A percentile compares a stretch with the other conserved stretches of the same genome.
Conservation (phyloP, 305 asterid species). For the Fraxinus velutina region DNA sequence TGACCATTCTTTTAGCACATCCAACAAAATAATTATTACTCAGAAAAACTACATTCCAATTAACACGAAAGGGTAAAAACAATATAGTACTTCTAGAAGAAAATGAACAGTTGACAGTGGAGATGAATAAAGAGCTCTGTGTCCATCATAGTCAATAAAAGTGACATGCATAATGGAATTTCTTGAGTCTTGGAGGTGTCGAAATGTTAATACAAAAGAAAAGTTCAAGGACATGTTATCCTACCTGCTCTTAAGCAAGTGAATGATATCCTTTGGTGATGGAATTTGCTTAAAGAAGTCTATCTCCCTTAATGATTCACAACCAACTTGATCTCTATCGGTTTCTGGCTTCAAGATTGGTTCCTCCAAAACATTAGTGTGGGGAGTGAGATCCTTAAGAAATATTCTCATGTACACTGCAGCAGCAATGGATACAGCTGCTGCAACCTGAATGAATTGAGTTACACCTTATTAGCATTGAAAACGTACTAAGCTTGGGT, state of each 20-base stretch:
- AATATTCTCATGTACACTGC: conserved; percentile 43
- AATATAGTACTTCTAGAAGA: background rate
- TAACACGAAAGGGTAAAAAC: background rate
- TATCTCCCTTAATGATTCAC: conserved; percentile 25
- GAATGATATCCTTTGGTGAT: conserved; percentile 38
- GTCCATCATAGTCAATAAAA: background rate
- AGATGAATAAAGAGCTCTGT: background rate
- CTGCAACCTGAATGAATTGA: conserved; percentile 43
- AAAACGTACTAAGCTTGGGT: background rate
- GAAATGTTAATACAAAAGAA: background rate
- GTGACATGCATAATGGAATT: background rate
- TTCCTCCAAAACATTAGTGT: conserved; percentile 33
- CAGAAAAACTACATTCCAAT: background rate
- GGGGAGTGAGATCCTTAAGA: conserved; percentile 34
- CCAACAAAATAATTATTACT: background rate
- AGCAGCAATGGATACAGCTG: conserved; percentile 38
- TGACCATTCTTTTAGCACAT: background rate
- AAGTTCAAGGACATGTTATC: conserved; percentile 3
- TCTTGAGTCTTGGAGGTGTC: background rate
- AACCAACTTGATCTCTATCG: conserved; percentile 25
- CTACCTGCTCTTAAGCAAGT: conserved; percentile 54
- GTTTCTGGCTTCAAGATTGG: conserved; percentile 38
- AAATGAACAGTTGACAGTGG: background rate
- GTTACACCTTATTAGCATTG: background rate
- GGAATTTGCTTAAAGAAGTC: conserved; percentile 37